A percentile compares a stretch with the other conserved stretches of the same genome.
Conservation (phyloP, 768 basidiomycete genomes). For the Termitomyces sp. region DNA sequence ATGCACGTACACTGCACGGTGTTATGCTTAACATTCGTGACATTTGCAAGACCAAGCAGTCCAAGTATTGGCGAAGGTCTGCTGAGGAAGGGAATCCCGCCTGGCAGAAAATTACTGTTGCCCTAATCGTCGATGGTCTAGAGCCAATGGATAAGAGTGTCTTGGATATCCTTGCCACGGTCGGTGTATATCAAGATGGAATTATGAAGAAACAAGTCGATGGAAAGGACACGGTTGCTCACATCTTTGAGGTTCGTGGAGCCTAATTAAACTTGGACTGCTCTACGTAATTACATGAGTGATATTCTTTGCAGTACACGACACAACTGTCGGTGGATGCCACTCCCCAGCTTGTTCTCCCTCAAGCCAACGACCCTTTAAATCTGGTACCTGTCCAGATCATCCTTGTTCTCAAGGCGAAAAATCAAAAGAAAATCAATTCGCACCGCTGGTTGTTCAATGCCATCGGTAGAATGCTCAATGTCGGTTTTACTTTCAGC, state of each 20-base stretch:
- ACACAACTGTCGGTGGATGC: constrained; percentile 93
- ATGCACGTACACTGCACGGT: constrained; percentile 87
- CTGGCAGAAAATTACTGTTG: constrained; percentile 91
- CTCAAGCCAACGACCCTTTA: constrained; percentile 84
- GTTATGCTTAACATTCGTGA: constrained; percentile 98
- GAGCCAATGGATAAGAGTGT: constrained; percentile 96
- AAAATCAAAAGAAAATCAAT: constrained; percentile 96
- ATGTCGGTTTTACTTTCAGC: constrained; percentile 35
- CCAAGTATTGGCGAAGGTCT: constrained; percentile 82
- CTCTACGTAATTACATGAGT: constrained; percentile 3
- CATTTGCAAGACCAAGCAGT: constrained; percentile 94
- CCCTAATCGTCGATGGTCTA: constrained; percentile 88
- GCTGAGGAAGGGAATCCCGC: constrained; percentile 80
- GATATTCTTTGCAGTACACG: constrained; percentile 62
- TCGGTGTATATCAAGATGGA: constrained; percentile 93
- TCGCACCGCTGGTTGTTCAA: constrained; percentile 97
- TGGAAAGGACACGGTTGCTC: constrained; percentile 83
- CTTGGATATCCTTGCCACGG: constrained; percentile 80
- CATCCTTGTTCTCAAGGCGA: constrained; percentile 86
- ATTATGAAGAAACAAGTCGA: constrained; percentile 92
- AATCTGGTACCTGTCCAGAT: constrained; percentile 92
- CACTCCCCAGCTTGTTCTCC: constrained; percentile 85
- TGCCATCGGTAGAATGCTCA: constrained; percentile 77
- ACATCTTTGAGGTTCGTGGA: constrained; percentile 81
- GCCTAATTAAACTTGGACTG: background rate